These are phyloP conservation scores for Emydomyces testavorans DNA, from an alignment of 2,329 filamentous ascomycete genomes.

Conservation along the genomic window DNA sequence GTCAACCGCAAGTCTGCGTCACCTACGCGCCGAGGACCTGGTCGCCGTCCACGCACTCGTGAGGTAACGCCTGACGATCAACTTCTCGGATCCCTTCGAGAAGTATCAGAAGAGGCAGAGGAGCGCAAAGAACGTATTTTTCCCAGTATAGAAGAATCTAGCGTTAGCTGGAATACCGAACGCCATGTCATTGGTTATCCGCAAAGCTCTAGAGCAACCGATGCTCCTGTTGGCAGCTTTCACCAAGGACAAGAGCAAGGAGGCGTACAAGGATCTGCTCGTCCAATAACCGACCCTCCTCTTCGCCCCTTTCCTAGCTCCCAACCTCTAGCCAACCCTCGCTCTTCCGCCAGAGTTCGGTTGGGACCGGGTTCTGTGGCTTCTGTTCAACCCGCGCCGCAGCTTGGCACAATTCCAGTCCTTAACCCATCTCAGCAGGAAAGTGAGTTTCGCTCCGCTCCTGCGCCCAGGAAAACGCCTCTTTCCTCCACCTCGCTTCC, in stretches of 20 bases:
- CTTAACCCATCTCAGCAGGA: neutral
- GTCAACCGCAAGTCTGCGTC: constrained; percentile 1
- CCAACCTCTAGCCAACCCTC: neutral
- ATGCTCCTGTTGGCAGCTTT: neutral
- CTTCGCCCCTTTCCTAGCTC: neutral
- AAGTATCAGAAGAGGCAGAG: constrained; percentile 17
- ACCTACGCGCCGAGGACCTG: constrained; percentile 4
- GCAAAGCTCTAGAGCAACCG: neutral
- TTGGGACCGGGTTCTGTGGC: neutral
- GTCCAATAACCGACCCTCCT: constrained; percentile 6
- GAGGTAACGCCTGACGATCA: constrained; percentile 19
- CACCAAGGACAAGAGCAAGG: neutral
- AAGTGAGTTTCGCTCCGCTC: neutral
- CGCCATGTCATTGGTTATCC: constrained; percentile 11
- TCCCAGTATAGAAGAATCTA: constrained; percentile 12
- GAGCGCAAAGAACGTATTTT: neutral
- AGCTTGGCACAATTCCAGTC: neutral
- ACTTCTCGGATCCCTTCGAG: constrained; percentile 18
- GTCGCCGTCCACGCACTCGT: neutral
- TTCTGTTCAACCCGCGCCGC: neutral
- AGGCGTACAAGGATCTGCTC: neutral
- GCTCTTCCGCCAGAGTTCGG: neutral
- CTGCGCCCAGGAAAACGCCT: neutral
- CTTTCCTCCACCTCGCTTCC: neutral
- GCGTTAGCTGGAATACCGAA: constrained; percentile 17